Percentiles rank a stretch among this genome's conserved stretches.
phyloP scores from a whole-genome alignment of 257 asterid species.

The Ballota nigra region DNA sequence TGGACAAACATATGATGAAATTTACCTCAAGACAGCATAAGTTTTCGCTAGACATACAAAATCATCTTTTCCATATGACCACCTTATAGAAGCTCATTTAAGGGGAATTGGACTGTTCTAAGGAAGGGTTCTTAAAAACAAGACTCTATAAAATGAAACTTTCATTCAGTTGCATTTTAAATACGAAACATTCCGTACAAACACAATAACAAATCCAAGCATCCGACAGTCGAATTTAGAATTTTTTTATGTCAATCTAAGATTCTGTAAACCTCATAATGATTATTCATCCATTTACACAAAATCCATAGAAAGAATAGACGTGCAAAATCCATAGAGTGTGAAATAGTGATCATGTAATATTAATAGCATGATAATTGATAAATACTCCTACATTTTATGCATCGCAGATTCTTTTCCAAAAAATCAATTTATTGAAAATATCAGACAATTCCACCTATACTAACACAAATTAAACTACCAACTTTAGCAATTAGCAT shows the following conservation, averaged over 20 bases:
- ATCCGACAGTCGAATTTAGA: neutral
- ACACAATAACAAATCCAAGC: neutral
- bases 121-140: neutral
- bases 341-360: neutral
- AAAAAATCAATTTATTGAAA: neutral
- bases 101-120: neutral
- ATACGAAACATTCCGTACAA: neutral
- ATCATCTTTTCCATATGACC: neutral
- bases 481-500: neutral
- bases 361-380: neutral
- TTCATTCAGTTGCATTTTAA: neutral
- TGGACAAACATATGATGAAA: neutral
- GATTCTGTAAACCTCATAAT: neutral
- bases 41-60: neutral
- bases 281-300: neutral
- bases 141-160: neutral
- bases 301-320: neutral
- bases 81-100: neutral
- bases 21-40: neutral
- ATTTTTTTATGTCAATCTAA: neutral
- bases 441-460: neutral
- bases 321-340: neutral
- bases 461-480: neutral
- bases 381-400: neutral
- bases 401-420: neutral